Evolutionary conservation across 2,329 filamentous ascomycete genomes (phyloP), one percentile per base, ranked within the genome.

Genomic region (Pseudogymnoascus sp.): DNA sequence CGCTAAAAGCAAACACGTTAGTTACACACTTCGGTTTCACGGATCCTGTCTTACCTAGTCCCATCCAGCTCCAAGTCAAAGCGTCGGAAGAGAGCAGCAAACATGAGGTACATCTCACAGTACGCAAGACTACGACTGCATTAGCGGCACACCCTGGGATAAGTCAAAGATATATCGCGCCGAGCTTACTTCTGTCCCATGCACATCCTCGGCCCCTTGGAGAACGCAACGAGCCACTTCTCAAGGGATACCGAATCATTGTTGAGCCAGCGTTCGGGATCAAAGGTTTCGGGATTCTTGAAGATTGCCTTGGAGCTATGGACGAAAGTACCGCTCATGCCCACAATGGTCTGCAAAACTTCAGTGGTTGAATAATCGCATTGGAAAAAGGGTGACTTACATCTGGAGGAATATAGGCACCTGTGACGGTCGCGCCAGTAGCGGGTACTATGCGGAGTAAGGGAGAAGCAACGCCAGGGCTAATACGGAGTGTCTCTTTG

Each of bases 151-250:
- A 11, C 11, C 19, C 4, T 33, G 44, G 47, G n/a, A 19, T 33
- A 17, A 31, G 26, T 7, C 6, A 19, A 53, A 33, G 26, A 10
- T 4, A 19, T 57, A 57, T 19, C 8, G n/a, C 47, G 26, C 26
- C 13, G n/a, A 40, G 4, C 53, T 59, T 35, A 63, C 62, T 44
- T 63, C 21, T 40, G 62, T 33, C 76, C 76, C 10, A 78, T 66
- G 67, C 76, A 79, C 62, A 69, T 72, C 47, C 79, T 70, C 0
- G 77, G 72, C 0, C 79, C 80, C 33, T 75, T 71, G 0, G 74
- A 76, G 67, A 82, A 82, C 0, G 78, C 71, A 26, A 79, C 75
- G 11, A 79, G 64, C n/a, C 70, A 76, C 11, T 74, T 66, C 11
- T 62, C 63, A 1, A 66, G 44, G 4, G 44, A 59, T 15, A 42